Percentiles rank a stretch among this genome's conserved stretches.
Evolutionary conservation across 176 grass and related monocot species (phyloP).

Genomic region (Bolboschoenus planiculmis): DNA sequence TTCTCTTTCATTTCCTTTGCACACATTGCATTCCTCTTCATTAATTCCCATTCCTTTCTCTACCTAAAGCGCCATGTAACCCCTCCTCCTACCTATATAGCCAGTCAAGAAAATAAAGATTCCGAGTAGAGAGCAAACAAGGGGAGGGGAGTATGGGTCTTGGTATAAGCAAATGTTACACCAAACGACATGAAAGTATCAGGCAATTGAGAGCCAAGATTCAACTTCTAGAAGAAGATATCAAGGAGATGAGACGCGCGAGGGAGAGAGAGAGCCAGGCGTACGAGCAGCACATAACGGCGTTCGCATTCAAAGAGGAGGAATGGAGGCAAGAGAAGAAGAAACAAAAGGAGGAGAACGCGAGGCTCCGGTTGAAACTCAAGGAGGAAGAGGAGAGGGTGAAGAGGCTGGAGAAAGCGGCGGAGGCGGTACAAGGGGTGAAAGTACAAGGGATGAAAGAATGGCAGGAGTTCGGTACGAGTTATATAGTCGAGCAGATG

Average conservation of each 20-base stretch:
- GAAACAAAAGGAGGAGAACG: constrained; percentile 28
- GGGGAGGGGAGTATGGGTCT: constrained; percentile 8
- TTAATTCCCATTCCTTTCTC: constrained; percentile 2
- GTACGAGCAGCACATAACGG: constrained; percentile 18
- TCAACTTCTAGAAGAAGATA: constrained; percentile 26
- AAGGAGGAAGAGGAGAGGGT: constrained; percentile 23
- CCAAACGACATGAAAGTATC: not conserved
- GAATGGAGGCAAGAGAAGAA: constrained; percentile 32
- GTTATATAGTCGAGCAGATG: constrained; percentile 36
- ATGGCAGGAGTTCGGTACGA: constrained; percentile 25
- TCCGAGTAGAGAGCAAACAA: not conserved
- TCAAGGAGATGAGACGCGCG: constrained; percentile 21
- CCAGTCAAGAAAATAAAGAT: not conserved
- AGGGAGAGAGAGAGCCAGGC: constrained; percentile 20
- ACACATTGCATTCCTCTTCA: not conserved
- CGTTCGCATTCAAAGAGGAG: constrained; percentile 30
- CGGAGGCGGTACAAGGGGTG: not conserved
- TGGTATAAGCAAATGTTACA: constrained; percentile 24
- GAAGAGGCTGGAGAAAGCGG: constrained; percentile 10
- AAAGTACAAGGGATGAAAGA: constrained; percentile 23
- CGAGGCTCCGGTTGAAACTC: constrained; percentile 9
- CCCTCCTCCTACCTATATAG: not conserved
- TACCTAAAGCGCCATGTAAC: not conserved
- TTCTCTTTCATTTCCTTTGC: not conserved
- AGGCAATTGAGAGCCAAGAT: constrained; percentile 20